Evolutionary conservation across 345 rosid genomes (phyloP).

Genomic region (Nephelium lappaceum): DNA sequence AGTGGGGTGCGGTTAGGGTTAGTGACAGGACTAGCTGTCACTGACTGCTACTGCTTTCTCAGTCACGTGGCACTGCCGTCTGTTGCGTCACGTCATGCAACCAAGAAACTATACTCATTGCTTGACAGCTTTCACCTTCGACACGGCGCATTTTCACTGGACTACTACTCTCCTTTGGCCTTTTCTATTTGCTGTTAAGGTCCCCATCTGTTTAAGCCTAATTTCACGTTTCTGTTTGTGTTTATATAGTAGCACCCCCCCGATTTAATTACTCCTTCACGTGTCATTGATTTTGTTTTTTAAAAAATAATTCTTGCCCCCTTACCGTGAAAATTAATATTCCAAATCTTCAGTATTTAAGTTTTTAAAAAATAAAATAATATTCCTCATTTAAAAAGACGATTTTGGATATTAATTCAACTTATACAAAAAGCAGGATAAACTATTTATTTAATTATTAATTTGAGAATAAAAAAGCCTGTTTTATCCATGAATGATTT

Average conservation of each 20-base stretch:
- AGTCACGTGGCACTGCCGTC: slow-evolving; percentile 23
- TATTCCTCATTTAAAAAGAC: too few species aligned
- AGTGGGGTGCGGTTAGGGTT: neutral
- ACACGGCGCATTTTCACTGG: neutral
- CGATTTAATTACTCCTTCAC: neutral
- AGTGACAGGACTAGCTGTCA: neutral
- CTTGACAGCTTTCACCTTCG: slow-evolving; percentile 24
- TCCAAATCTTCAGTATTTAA: too few species aligned
- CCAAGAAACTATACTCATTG: neutral
- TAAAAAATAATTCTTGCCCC: too few species aligned
- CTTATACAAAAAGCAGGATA: too few species aligned
- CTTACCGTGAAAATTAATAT: too few species aligned
- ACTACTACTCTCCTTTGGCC: neutral
- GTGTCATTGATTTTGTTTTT: neutral
- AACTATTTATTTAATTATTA: too few species aligned
- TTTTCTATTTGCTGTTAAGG: neutral
- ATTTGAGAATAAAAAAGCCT: too few species aligned
- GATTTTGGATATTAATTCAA: too few species aligned
- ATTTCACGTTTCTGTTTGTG: neutral
- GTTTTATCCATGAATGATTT: too few species aligned
- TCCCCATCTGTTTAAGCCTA: neutral
- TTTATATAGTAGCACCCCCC: too few species aligned
- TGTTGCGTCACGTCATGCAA: slow-evolving; percentile 25
- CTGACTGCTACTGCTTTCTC: slow-evolving; percentile 9
- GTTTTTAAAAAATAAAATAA: too few species aligned